phyloP scores from a whole-genome alignment of 805 yeast genomes.

The Zygoascus tannicola region DNA sequence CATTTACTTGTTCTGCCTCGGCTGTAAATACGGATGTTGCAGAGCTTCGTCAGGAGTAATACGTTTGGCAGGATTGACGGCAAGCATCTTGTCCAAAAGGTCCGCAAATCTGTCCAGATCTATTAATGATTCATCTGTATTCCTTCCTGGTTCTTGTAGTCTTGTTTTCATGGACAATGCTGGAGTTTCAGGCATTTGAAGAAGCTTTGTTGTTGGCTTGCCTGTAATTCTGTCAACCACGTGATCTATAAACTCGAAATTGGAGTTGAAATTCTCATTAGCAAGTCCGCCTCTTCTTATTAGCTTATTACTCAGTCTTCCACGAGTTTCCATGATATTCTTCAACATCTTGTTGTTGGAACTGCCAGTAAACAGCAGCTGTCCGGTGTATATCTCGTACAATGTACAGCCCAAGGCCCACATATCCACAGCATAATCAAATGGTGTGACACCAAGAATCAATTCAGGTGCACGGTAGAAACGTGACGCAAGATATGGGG shows the following conservation, averaged over 20 bases:
- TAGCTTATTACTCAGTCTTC: conserved; percentile 24
- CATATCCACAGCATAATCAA: conserved; percentile 63
- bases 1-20: too few species aligned
- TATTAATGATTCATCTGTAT: conserved; percentile 4
- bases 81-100: conserved; percentile 24
- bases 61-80: conserved; percentile 53
- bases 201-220: conserved; percentile 4
- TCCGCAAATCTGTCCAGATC: conserved; percentile 21
- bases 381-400: conserved; percentile 88
- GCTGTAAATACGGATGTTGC: conserved; percentile 47
- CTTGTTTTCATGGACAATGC: conserved; percentile 7
- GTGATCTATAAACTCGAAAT: conserved; percentile 21
- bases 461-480: conserved; percentile 78
- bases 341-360: conserved; percentile 62
- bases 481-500: conserved; percentile 41
- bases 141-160: conserved; percentile 9
- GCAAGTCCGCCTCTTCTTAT: conserved; percentile 23
- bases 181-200: conserved; percentile 11
- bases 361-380: conserved; percentile 82
- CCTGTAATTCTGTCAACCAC: conserved; percentile 18
- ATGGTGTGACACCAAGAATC: conserved; percentile 49
- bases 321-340: conserved; percentile 26
- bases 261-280: conserved; percentile 22
- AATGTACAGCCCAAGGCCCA: conserved; percentile 94
- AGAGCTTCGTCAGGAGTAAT: conserved; percentile 59